Base-by-base conservation (phyloP, 441 rosid genomes). In the Euphorbia neoarborescens region DNA sequence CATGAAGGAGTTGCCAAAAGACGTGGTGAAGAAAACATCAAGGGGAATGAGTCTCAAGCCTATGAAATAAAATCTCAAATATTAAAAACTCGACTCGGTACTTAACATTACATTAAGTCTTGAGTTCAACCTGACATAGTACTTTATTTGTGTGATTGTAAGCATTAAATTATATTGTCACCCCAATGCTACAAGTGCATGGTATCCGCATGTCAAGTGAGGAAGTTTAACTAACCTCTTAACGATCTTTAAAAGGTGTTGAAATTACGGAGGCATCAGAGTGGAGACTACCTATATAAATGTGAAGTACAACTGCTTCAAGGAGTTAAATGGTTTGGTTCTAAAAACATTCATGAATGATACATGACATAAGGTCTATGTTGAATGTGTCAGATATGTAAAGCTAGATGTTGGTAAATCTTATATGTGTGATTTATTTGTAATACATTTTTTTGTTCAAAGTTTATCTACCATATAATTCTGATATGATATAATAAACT, bases 21-120 rank as follows among this genome's bases (percentile, higher is more conserved):
- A 57, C 61, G 0, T 57, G 61, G 61, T 57, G 32, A 57, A 57
- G 4, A 57, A 57, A 57, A 57, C 13, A 5, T 57, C 14, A 57
- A 57, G 61, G 30, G 61, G 61, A 37, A 58, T 58, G 37, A 37
- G 62, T 11, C 62, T 58, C 19, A 58, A 60, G 64, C 42, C 35
- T 3, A 30, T 10, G 7, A 0, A 4, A 4, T 13, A 12, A 30
- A 42, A 42, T 42, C 48, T 2, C 48, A 3, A 42, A 42, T 42
- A 42, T 1, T 42, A 12, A 12, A 30, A 30, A 8, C 15, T 42
- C 48, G 15, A 42, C 4, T 2, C 48, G 48, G 4, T 4, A 32
- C 48, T 42, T 42, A 42, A 42, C 48, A 42, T 42, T 42, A 42
- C 1, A 12, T 42, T 8, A 42, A 42, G 15, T 42, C 48, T 13